Percentiles rank a stretch among this genome's conserved stretches.
Conservation (phyloP, 768 basidiomycete species). For the Scleroderma bovista region DNA sequence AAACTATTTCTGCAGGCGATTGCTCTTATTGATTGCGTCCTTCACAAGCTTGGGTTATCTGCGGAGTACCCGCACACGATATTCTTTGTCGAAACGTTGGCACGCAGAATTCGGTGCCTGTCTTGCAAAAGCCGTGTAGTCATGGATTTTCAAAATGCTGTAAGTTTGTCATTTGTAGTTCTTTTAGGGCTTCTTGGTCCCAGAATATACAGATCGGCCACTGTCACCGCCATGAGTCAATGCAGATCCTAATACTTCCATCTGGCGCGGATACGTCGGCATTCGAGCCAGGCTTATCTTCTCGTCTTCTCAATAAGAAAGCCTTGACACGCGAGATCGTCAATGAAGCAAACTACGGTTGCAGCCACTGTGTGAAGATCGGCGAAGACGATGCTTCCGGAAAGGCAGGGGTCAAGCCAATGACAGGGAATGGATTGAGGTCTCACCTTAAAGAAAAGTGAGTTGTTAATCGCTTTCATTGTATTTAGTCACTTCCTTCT, state of each 20-base stretch:
- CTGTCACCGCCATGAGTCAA: conserved; percentile 55
- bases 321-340: conserved; percentile 24
- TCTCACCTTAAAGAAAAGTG: conserved; percentile 64
- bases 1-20: conserved; percentile 38
- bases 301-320: conserved; percentile 15
- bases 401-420: conserved; percentile 18
- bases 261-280: conserved; percentile 7
- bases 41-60: conserved; percentile 27
- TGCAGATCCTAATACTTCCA: conserved; percentile 34
- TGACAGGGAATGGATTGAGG: conserved; percentile 51
- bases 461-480: conserved; percentile 13
- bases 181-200: not conserved
- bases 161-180: conserved; percentile 21
- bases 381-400: not conserved
- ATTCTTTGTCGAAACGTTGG: conserved; percentile 18
- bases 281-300: conserved; percentile 22
- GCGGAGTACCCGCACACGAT: conserved; percentile 26
- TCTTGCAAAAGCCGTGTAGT: conserved; percentile 46
- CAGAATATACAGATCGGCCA: conserved; percentile 48
- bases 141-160: conserved; percentile 44
- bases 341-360: conserved; percentile 40
- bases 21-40: conserved; percentile 34
- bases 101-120: conserved; percentile 37
- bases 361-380: conserved; percentile 43
- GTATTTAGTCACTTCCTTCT: not conserved